Conservation (phyloP, 495 filamentous ascomycete genomes). For the Coniosporium apollinis region DNA sequence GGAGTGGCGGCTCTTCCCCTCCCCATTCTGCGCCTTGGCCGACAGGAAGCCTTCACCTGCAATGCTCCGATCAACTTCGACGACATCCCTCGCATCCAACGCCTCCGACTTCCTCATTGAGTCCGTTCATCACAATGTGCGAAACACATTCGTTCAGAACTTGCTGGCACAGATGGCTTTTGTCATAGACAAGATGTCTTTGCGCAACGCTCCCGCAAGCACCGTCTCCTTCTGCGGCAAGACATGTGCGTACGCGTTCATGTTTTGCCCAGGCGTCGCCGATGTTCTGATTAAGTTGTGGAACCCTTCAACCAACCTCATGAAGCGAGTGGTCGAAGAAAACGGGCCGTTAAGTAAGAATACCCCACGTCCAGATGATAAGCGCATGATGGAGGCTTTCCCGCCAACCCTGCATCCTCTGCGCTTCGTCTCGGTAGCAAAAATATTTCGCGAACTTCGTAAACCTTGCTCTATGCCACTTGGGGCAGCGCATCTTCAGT, state of each 20-base stretch:
- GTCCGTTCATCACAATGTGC: slow-evolving; percentile 87
- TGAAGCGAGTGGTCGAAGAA: slow-evolving; percentile 55
- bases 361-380: slow-evolving; percentile 7
- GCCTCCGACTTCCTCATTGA: slow-evolving; percentile 70
- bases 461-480: slow-evolving; percentile 50
- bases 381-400: slow-evolving; percentile 51
- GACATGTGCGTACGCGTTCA: slow-evolving; percentile 88
- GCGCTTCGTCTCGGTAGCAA: slow-evolving; percentile 49
- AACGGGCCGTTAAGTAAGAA: slow-evolving; percentile 38
- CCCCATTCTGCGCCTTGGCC: slow-evolving; percentile 41
- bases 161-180: slow-evolving; percentile 73
- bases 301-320: slow-evolving; percentile 45
- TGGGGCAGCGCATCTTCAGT: slow-evolving; percentile 53
- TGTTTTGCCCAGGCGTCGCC: slow-evolving; percentile 79
- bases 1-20: slow-evolving; percentile 70
- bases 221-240: slow-evolving; percentile 89
- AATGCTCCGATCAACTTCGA: slow-evolving; percentile 30
- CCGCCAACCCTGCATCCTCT: slow-evolving; percentile 54
- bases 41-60: slow-evolving; percentile 27
- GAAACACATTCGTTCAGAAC: slow-evolving; percentile 77
- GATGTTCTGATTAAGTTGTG: slow-evolving; percentile 76
- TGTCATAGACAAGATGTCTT: slow-evolving; percentile 82
- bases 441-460: slow-evolving; percentile 47
- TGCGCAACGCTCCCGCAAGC: slow-evolving; percentile 77
- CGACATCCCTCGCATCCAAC: slow-evolving; percentile 38